Conservation (phyloP, 1,284 basidiomycete species). For the Fomitiporia mediterranea region DNA sequence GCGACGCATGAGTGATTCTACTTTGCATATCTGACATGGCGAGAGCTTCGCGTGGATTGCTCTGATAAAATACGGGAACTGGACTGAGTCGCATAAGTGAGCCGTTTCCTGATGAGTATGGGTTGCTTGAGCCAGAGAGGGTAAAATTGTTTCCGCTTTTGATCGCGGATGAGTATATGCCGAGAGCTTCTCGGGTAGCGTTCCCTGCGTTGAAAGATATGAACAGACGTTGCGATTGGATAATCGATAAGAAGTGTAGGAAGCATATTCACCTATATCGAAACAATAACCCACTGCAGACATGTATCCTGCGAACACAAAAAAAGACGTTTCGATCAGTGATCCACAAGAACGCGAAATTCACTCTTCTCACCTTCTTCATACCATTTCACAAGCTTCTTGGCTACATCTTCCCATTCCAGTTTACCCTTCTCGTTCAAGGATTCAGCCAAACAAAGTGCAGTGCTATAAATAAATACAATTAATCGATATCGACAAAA, state of each 20-base stretch:
- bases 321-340: neutral
- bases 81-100: constrained; percentile 16
- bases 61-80: constrained; percentile 7
- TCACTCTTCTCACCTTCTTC: constrained; percentile 17
- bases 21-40: neutral
- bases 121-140: constrained; percentile 1
- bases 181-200: constrained; percentile 3
- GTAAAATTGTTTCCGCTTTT: neutral
- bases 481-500: neutral
- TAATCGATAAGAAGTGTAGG: neutral
- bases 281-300: constrained; percentile 24
- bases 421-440: constrained; percentile 17
- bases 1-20: constrained; percentile 9
- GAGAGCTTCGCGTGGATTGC: constrained; percentile 3
- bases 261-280: constrained; percentile 20
- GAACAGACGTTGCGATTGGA: neutral
- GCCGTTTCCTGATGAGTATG: constrained; percentile 8
- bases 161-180: neutral
- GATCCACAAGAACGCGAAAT: too few relatives aligned
- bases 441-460: constrained; percentile 17
- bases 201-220: neutral
- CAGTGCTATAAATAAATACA: constrained; percentile 7
- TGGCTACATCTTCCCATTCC: constrained; percentile 22
- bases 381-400: constrained; percentile 19
- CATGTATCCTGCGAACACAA: constrained; percentile 19